phyloP scores from a whole-genome alignment of 2,329 filamentous ascomycete species.

The Dothideomycetidae sp. region DNA sequence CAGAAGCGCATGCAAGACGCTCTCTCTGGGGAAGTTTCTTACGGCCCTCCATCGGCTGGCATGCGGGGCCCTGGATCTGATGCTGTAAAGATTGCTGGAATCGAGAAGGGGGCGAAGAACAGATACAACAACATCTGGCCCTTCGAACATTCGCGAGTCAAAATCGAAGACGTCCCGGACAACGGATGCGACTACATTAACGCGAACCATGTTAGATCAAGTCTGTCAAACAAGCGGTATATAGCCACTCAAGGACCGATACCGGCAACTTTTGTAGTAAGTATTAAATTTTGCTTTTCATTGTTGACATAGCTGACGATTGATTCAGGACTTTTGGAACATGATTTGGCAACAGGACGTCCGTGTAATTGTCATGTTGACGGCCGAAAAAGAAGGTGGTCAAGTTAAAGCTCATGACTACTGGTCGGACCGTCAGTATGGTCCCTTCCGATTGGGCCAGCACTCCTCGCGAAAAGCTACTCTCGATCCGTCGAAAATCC shows the following conservation, averaged over 20 bases:
- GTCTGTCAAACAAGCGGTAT: constrained; percentile 76
- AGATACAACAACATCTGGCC: constrained; percentile 96
- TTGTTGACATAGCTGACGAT: neutral
- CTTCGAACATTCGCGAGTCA: constrained; percentile 85
- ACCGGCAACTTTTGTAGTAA: constrained; percentile 77
- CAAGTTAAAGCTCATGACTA: constrained; percentile 93
- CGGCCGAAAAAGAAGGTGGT: constrained; percentile 82
- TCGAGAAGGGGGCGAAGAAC: constrained; percentile 91
- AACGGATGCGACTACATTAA: constrained; percentile 89
- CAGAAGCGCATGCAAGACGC: constrained; percentile 87
- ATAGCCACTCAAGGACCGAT: constrained; percentile 92
- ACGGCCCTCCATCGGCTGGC: constrained; percentile 32
- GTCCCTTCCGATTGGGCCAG: constrained; percentile 56
- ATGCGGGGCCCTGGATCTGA: too few species aligned
- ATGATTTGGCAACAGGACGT: constrained; percentile 95
- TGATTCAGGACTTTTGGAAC: constrained; percentile 79
- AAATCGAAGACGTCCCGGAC: constrained; percentile 50
- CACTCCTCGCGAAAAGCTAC: constrained; percentile 74
- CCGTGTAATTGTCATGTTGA: constrained; percentile 90
- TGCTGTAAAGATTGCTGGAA: constrained; percentile 63
- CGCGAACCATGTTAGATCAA: constrained; percentile 70
- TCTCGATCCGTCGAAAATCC: constrained; percentile 48
- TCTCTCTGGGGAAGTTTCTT: constrained; percentile 45
- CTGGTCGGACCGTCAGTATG: constrained; percentile 71
- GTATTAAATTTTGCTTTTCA: constrained; percentile 19